These are phyloP conservation scores for Adansonia madagascariensis DNA, from an alignment of 441 rosid genomes.

Conservation along the genomic window DNA sequence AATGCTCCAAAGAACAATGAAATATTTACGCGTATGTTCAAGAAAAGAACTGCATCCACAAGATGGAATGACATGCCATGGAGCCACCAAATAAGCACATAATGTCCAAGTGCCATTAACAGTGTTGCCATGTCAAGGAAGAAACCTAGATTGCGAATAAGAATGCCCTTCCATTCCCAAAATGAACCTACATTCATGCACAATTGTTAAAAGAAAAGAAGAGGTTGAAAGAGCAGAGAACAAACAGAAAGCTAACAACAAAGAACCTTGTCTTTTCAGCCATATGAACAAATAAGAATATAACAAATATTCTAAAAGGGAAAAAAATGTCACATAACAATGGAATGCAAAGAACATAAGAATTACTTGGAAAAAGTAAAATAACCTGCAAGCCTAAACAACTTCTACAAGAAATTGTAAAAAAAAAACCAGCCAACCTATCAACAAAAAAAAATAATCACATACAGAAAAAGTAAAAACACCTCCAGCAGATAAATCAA, in stretches of 20 bases:
- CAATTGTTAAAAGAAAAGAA: constrained; percentile 26
- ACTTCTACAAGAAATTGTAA: not conserved
- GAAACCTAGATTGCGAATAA: constrained; percentile 87
- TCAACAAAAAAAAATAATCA: constrained; percentile 16
- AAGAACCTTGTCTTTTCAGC: constrained; percentile 10
- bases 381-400: constrained; percentile 14
- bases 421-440: constrained; percentile 21
- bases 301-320: constrained; percentile 5
- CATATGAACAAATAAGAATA: constrained; percentile 16
- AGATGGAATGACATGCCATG: constrained; percentile 96
- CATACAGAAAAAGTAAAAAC: constrained; percentile 28
- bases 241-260: constrained; percentile 26
- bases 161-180: constrained; percentile 93
- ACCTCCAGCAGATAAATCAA: constrained; percentile 84
- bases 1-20: constrained; percentile 20
- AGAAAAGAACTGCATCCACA: constrained; percentile 84
- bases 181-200: constrained; percentile 66
- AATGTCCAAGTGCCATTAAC: constrained; percentile 91
- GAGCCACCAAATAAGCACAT: constrained; percentile 92
- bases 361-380: not conserved
- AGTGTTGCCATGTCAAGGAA: constrained; percentile 90
- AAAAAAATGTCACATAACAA: not conserved
- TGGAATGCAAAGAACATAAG: constrained; percentile 17
- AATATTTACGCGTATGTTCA: constrained; percentile 83
- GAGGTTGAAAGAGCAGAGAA: constrained; percentile 16